Evolutionary conservation across 1,284 basidiomycete genomes (phyloP).

Genomic region (Vanrija pseudolonga): DNA sequence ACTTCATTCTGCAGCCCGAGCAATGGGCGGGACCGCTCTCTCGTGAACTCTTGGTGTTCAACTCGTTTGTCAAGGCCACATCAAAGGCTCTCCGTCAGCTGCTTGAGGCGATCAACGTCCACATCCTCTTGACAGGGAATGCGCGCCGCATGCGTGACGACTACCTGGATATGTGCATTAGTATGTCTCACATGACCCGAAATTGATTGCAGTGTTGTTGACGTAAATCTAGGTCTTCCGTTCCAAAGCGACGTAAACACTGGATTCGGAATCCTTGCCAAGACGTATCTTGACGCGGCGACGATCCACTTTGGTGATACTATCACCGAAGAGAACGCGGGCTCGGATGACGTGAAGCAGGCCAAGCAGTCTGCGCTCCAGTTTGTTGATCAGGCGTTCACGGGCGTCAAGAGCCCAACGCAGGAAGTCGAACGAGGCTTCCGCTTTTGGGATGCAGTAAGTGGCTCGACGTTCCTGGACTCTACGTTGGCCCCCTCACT

Average conservation of each 20-base stretch:
- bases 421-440: constrained; percentile 91
- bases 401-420: constrained; percentile 78
- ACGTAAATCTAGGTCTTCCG: constrained; percentile 56
- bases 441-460: constrained; percentile 95
- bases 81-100: constrained; percentile 84
- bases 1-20: constrained; percentile 56
- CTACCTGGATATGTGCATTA: constrained; percentile 80
- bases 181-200: constrained; percentile 18
- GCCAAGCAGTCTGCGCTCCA: constrained; percentile 83
- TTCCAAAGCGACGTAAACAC: constrained; percentile 97
- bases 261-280: constrained; percentile 93
- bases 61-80: constrained; percentile 88
- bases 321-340: constrained; percentile 57
- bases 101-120: constrained; percentile 84
- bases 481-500: background rate
- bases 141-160: constrained; percentile 84
- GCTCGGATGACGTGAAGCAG: constrained; percentile 70
- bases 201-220: background rate
- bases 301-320: constrained; percentile 71
- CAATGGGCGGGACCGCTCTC: constrained; percentile 93
- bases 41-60: constrained; percentile 94
- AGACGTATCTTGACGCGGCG: constrained; percentile 89
- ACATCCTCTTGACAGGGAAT: constrained; percentile 85
- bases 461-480: constrained; percentile 31
- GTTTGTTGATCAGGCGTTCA: constrained; percentile 89